These are phyloP conservation scores for Populus tremula DNA, from an alignment of 345 rosid genomes.

Conservation along the genomic window DNA sequence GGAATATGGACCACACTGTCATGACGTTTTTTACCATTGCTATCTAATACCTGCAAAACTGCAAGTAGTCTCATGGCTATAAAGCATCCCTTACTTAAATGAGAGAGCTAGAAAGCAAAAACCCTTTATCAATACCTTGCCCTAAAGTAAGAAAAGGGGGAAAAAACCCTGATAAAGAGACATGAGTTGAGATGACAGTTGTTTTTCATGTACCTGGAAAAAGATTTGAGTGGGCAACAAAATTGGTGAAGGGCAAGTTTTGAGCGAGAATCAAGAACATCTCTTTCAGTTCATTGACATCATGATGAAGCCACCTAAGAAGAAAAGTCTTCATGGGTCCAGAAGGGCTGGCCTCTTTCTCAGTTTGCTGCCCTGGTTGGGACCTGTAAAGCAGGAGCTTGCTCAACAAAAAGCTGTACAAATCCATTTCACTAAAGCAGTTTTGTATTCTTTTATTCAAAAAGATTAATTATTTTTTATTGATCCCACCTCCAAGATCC, in stretches of 20 bases:
- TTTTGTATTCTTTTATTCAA: background rate
- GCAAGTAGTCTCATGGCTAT: background rate
- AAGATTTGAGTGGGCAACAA: conserved; percentile 11
- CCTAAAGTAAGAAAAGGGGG: background rate
- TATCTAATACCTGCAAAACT: background rate
- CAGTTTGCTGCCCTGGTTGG: conserved; percentile 19
- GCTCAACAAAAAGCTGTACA: conserved; percentile 24
- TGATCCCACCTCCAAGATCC: conserved; percentile 22
- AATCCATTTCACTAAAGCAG: background rate
- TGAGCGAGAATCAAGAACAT: conserved; percentile 20
- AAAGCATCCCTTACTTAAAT: background rate
- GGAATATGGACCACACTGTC: conserved; percentile 17
- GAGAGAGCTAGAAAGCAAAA: background rate
- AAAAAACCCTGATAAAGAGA: background rate
- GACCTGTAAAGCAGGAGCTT: conserved; percentile 47
- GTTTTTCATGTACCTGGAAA: background rate
- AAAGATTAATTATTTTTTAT: background rate
- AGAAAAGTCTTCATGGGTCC: conserved; percentile 38
- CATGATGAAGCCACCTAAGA: conserved; percentile 37
- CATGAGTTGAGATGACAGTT: background rate
- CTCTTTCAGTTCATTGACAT: conserved; percentile 17
- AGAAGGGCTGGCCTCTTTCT: background rate
- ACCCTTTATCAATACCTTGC: background rate
- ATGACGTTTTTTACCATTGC: background rate
- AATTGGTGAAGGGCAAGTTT: background rate